Conservation (phyloP, 441 rosid genomes). For the Metrosideros polymorpha region DNA sequence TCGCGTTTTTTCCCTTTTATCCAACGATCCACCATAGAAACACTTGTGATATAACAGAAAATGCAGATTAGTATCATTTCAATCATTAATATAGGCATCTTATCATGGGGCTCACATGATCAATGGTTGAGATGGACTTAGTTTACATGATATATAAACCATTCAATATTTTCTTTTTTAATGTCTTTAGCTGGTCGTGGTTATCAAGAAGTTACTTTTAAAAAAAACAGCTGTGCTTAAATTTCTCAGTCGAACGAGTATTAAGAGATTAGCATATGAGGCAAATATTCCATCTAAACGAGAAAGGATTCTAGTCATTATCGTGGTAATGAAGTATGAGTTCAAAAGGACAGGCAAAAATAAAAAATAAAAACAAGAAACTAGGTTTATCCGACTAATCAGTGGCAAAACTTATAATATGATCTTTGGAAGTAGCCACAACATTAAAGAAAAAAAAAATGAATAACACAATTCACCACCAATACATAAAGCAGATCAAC, state of each 20-base stretch:
- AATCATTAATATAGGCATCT: fast-evolving
- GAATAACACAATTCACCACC: neutral
- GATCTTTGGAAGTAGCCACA: neutral
- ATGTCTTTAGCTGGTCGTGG: neutral
- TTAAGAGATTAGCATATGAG: neutral
- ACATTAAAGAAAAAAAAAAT: neutral
- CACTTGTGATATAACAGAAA: no score
- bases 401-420: neutral
- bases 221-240: neutral
- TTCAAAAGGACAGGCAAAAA: neutral
- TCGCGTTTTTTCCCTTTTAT: no score
- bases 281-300: neutral
- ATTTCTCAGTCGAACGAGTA: neutral
- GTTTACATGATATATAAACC: neutral
- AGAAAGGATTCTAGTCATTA: neutral
- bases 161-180: neutral
- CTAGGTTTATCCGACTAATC: neutral
- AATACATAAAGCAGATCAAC: neutral
- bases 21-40: no score
- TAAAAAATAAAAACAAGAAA: neutral
- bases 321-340: neutral
- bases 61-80: fast-evolving
- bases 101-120: neutral
- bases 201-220: neutral
- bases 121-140: neutral